phyloP scores from a whole-genome alignment of 306 rosid genomes.

The Fragaria ananassa region DNA sequence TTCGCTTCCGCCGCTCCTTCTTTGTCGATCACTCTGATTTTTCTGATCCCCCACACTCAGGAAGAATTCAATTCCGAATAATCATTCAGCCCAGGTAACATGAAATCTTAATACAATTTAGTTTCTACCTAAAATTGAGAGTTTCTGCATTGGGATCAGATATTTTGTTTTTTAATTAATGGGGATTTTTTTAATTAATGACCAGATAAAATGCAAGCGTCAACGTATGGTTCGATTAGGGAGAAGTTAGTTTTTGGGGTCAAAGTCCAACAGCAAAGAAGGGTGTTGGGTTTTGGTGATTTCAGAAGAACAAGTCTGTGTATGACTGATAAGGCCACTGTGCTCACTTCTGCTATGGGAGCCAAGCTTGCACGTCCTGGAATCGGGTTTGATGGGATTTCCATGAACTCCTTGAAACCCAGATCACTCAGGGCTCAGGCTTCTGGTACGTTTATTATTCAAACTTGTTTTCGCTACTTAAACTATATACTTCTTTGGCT shows the following conservation, averaged over 20 bases:
- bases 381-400: slow-evolving; percentile 40
- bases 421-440: slow-evolving; percentile 58
- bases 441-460: slow-evolving; percentile 53
- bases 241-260: slow-evolving; percentile 46
- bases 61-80: not conserved
- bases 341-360: slow-evolving; percentile 50
- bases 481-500: too few species aligned
- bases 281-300: slow-evolving; percentile 37
- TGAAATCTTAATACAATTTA: not conserved
- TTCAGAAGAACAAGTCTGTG: slow-evolving; percentile 32
- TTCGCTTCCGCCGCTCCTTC: too few species aligned
- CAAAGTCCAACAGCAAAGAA: slow-evolving; percentile 38
- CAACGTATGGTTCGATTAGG: slow-evolving; percentile 39
- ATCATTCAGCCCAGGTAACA: not conserved
- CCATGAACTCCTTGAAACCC: slow-evolving; percentile 47
- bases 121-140: not conserved
- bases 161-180: not conserved
- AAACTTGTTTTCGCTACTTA: not conserved
- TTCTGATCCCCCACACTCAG: too few species aligned
- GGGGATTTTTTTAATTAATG: not conserved
- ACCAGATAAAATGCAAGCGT: slow-evolving; percentile 60
- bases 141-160: not conserved
- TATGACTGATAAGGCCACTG: slow-evolving; percentile 40
- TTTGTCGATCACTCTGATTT: too few species aligned
- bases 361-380: slow-evolving; percentile 43